Evolutionary conservation across 495 filamentous ascomycete genomes (phyloP).

Genomic region (Tirmania nivea): DNA sequence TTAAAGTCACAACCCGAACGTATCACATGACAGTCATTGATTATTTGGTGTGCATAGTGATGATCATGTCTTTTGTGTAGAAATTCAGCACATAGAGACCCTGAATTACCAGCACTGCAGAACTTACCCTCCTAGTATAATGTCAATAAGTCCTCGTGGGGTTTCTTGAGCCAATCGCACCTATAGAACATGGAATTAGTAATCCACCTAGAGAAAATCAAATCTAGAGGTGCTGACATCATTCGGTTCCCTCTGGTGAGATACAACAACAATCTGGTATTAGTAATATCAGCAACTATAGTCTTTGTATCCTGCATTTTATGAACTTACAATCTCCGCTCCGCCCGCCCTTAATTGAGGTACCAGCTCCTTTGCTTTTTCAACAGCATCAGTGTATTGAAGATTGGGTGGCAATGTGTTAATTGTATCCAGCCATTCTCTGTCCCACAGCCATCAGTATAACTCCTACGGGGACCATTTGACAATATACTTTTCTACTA

Average conservation of each 20-base stretch:
- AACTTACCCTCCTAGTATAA: conserved; percentile 49
- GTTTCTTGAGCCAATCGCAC: conserved; percentile 53
- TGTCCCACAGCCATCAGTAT: neutral
- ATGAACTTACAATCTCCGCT: conserved; percentile 34
- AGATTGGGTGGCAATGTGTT: conserved; percentile 62
- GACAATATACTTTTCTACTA: conserved; percentile 36
- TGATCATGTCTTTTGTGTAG: conserved; percentile 42
- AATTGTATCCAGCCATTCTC: conserved; percentile 61
- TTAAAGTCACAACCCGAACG: conserved; percentile 78
- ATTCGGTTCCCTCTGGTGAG: conserved; percentile 71
- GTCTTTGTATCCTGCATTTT: too few relatives aligned
- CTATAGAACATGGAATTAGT: conserved; percentile 1
- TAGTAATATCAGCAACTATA: too few relatives aligned
- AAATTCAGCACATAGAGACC: conserved; percentile 1
- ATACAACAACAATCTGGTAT: conserved; percentile 41
- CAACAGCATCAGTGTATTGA: conserved; percentile 53
- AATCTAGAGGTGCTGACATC: conserved; percentile 22
- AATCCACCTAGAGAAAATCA: neutral
- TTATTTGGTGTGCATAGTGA: conserved; percentile 51
- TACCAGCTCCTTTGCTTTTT: conserved; percentile 46
- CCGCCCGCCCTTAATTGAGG: conserved; percentile 50
- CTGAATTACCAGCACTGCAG: neutral
- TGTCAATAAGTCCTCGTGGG: conserved; percentile 47
- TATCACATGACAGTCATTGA: conserved; percentile 60
- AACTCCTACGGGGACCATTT: neutral